A percentile compares a stretch with the other conserved stretches of the same genome.
Conservation (phyloP, 495 filamentous ascomycete species). For the Neurospora sp. region DNA sequence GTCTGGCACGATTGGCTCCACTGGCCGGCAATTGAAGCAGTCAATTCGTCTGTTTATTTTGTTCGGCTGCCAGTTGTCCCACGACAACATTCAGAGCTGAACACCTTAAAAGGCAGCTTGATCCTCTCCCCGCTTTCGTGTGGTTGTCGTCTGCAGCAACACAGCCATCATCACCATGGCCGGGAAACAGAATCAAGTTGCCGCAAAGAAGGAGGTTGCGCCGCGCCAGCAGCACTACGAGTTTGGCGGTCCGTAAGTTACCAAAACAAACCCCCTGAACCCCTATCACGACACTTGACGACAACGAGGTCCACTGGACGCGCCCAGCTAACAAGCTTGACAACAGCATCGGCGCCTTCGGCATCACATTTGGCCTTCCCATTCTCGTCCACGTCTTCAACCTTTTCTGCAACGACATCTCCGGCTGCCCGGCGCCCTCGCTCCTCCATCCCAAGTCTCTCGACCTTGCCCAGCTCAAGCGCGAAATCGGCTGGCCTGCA, state of each 20-base stretch:
- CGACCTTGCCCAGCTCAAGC: conserved; percentile 58
- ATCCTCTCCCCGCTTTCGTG: neutral
- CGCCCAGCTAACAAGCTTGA: neutral
- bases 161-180: conserved; percentile 12
- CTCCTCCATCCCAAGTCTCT: conserved; percentile 65
- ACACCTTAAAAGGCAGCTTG: neutral
- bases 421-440: conserved; percentile 86
- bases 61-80: neutral
- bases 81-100: neutral
- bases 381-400: conserved; percentile 60
- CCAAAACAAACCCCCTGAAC: neutral
- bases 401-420: conserved; percentile 85
- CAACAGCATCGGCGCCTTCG: conserved; percentile 60
- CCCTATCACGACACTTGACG: neutral
- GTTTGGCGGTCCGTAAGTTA: conserved; percentile 78
- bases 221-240: conserved; percentile 49
- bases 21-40: neutral
- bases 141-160: neutral
- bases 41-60: neutral
- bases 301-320: neutral
- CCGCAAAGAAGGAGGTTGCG: neutral
- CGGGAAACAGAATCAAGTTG: conserved; percentile 11
- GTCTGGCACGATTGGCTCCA: neutral
- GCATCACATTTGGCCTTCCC: conserved; percentile 68
- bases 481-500: conserved; percentile 69